Base-by-base conservation (phyloP, 352 stramenopile genomes). In the Phytophthora fragariae region DNA sequence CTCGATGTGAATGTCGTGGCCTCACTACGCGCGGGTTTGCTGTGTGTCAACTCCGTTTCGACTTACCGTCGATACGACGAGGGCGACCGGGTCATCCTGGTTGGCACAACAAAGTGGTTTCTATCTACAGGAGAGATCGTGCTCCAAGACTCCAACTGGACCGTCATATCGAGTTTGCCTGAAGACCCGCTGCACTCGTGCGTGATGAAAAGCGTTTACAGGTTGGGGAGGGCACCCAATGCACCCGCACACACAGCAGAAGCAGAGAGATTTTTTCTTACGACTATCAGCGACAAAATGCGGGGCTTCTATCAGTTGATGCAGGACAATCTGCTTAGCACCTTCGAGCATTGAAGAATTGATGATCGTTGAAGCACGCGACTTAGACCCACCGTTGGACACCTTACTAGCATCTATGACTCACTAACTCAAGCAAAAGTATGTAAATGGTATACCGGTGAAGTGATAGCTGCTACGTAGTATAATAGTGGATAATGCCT, bases 141-240 rank as follows among this genome's bases (percentile, higher is more conserved):
- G 12, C 61, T 79, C 3, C 62, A 63, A 65, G 72, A 79, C 24
- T 65, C 68, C 39, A 65, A 47, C 27, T 79, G 72, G 72, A 70
- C 65, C 5, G 47, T 73, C 0, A 58, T 79, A n/a, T 65, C 62
- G 1, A 62, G 54, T 1, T 70, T 58, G 1, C 37, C 54, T 5
- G 35, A 27, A 2, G 47, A 72, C 27, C 55, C 62, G 6, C 8
- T 37, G 2, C 24, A 44, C 17, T 9, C 35, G 14, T 71, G 57
- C 24, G 56, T 76, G 37, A 46, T 76, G 5, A 60, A 47, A 2
- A 68, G 44, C 27, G 69, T 53, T 44, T 80, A 69, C 59, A 65
- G 64, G 6, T 35, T 77, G 39, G 62, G 66, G 24, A 52, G 65
- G 49, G 5, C 21, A 4, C 27, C 27, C 14, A 5, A 29, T 53